Conservation (phyloP, 2,329 filamentous ascomycete genomes). For the Aspergillus neoniger region DNA sequence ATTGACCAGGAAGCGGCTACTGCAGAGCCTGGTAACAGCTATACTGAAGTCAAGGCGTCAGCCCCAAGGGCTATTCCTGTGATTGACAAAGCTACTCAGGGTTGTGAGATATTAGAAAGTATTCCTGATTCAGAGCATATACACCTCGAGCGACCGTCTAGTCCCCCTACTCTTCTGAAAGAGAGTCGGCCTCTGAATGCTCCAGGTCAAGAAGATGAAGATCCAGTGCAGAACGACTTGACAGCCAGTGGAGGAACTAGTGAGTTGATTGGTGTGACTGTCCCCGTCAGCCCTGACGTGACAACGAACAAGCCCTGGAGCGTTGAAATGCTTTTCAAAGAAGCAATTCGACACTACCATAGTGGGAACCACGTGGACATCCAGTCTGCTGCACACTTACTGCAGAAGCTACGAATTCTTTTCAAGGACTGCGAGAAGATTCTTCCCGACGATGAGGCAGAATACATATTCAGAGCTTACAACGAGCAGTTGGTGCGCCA, state of each 20-base stretch:
- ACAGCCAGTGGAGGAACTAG: slow-evolving; percentile 19
- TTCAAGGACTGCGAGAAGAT: slow-evolving; percentile 42
- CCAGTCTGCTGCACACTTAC: slow-evolving; percentile 44
- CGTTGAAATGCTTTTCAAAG: slow-evolving; percentile 40
- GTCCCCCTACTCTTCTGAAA: slow-evolving; percentile 38
- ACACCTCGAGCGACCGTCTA: slow-evolving; percentile 49
- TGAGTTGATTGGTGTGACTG: slow-evolving; percentile 26
- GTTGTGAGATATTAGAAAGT: slow-evolving; percentile 29
- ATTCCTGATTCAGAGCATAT: slow-evolving; percentile 27
- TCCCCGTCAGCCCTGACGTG: slow-evolving; percentile 37
- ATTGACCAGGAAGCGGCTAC: slow-evolving; percentile 23
- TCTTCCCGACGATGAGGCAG: slow-evolving; percentile 51
- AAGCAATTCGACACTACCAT: slow-evolving; percentile 44
- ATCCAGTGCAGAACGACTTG: not conserved
- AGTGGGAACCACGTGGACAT: slow-evolving; percentile 41
- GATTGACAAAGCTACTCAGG: slow-evolving; percentile 22
- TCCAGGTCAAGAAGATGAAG: slow-evolving; percentile 11
- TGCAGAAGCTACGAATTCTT: slow-evolving; percentile 43
- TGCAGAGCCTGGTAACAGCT: slow-evolving; percentile 4
- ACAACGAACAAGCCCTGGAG: slow-evolving; percentile 42
- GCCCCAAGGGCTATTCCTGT: slow-evolving; percentile 16
- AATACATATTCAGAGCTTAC: slow-evolving; percentile 59
- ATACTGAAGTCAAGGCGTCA: slow-evolving; percentile 11
- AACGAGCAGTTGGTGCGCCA: slow-evolving; percentile 56
- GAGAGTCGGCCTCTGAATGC: slow-evolving; percentile 36